Evolutionary conservation across 1,284 basidiomycete species (phyloP).

Genomic region (Papiliotrema terrestris): DNA sequence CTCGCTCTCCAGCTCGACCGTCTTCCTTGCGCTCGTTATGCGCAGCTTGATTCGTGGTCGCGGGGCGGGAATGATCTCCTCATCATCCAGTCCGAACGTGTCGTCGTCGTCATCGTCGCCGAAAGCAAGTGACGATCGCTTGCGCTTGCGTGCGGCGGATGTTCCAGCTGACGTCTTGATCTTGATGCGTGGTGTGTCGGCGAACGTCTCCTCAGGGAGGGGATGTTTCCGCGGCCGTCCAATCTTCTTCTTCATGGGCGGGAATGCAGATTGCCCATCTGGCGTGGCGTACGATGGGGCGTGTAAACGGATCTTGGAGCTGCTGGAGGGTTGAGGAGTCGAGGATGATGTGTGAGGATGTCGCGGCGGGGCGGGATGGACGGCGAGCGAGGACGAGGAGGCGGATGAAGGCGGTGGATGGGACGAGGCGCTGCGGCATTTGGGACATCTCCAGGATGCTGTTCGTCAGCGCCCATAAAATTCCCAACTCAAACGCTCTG

Average conservation of each 20-base stretch:
- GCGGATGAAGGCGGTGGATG: not conserved
- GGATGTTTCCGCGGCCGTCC: no score
- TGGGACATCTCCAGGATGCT: conserved; percentile 30
- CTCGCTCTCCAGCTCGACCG: conserved; percentile 36
- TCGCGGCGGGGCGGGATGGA: not conserved
- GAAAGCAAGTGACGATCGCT: not conserved
- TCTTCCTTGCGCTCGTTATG: conserved; percentile 23
- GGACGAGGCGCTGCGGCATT: conserved; percentile 4
- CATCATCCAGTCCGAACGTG: not conserved
- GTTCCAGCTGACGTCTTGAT: no score
- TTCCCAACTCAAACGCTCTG: no score
- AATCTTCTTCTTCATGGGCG: no score
- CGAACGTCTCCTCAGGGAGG: no score
- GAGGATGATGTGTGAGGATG: not conserved
- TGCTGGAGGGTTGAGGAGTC: no score
- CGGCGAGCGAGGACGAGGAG: not conserved
- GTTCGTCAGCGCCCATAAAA: conserved; percentile 1
- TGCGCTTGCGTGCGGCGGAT: no score
- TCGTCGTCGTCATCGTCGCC: not conserved
- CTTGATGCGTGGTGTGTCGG: no score
- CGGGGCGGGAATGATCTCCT: not conserved
- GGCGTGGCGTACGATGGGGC: no score
- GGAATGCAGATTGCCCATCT: no score
- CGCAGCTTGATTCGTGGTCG: conserved; percentile 22
- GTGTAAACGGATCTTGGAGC: no score